Percentiles rank a stretch among this genome's conserved stretches.
These are phyloP conservation scores for Sporopachydermia lactativora DNA, from an alignment of 805 yeast genomes.

Conservation along the genomic window DNA sequence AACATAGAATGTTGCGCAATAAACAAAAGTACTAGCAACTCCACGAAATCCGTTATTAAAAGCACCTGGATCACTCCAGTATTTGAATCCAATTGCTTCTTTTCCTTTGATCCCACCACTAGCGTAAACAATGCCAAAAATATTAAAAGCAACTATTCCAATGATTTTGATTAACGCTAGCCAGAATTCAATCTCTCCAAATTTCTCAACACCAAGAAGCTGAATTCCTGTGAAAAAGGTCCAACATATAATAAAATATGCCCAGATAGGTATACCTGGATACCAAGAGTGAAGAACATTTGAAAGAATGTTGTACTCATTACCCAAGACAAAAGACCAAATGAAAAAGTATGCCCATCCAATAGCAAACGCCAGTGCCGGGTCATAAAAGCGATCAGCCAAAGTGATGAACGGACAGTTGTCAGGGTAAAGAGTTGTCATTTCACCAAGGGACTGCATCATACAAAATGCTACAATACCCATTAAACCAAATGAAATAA, in stretches of 20 bases:
- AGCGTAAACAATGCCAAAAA: constrained; percentile 39
- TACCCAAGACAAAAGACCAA: constrained; percentile 34
- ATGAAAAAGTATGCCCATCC: constrained; percentile 37
- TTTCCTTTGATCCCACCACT: constrained; percentile 42
- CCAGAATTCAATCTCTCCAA: constrained; percentile 52
- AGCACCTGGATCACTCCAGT: constrained; percentile 40
- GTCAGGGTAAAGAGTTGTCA: constrained; percentile 39
- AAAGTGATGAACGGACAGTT: constrained; percentile 40
- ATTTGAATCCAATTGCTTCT: constrained; percentile 39
- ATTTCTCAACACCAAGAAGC: constrained; percentile 37
- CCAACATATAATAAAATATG: constrained; percentile 39
- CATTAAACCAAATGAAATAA: constrained; percentile 34
- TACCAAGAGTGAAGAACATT: constrained; percentile 34
- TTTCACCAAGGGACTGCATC: constrained; percentile 40
- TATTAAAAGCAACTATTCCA: constrained; percentile 42
- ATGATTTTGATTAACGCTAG: constrained; percentile 42
- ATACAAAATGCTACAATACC: constrained; percentile 39
- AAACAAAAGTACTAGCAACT: constrained; percentile 41
- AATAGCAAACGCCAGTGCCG: constrained; percentile 37
- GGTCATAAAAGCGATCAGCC: constrained; percentile 34
- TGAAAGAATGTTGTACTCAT: constrained; percentile 33
- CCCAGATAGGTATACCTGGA: constrained; percentile 30
- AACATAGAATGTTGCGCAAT: constrained; percentile 44
- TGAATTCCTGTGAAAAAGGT: constrained; percentile 29
- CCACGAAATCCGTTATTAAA: constrained; percentile 22